These are phyloP conservation scores for Yamadazyma epiphylla DNA, from an alignment of 1,139 yeast genomes.

Conservation along the genomic window DNA sequence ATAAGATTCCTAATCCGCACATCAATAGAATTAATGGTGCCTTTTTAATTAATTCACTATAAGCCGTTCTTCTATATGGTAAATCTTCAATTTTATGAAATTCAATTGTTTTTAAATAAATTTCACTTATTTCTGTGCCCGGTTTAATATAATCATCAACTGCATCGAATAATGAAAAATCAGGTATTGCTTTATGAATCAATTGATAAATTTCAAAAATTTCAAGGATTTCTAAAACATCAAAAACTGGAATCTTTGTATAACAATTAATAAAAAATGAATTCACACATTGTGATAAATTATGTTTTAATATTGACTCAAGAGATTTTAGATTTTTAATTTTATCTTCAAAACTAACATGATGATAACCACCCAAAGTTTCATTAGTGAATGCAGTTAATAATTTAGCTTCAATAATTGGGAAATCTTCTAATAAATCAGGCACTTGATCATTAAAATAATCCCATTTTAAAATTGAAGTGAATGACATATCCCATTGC, in stretches of 20 bases:
- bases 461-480: constrained; percentile 25
- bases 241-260: constrained; percentile 33
- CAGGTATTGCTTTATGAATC: constrained; percentile 16
- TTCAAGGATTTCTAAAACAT: constrained; percentile 28
- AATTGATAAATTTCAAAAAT: constrained; percentile 26
- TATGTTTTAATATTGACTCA: constrained; percentile 18
- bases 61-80: constrained; percentile 18
- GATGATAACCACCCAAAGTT: constrained; percentile 4
- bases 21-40: constrained; percentile 27
- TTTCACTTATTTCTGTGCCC: constrained; percentile 4
- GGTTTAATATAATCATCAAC: constrained; percentile 15
- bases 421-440: constrained; percentile 13
- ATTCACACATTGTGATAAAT: constrained; percentile 19
- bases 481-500: constrained; percentile 37
- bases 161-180: constrained; percentile 19
- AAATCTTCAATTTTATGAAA: constrained; percentile 15
- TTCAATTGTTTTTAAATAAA: constrained; percentile 7
- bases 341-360: constrained; percentile 13
- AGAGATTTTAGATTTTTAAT: constrained; percentile 13
- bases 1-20: constrained; percentile 32
- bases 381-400: constrained; percentile 15
- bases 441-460: constrained; percentile 18
- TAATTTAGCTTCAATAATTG: constrained; percentile 12
- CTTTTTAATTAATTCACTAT: constrained; percentile 18
- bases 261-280: constrained; percentile 34